A percentile compares a stretch with the other conserved stretches of the same genome.
These are phyloP conservation scores for Ceratonia siliqua DNA, from an alignment of 306 rosid genomes.

Conservation along the genomic window DNA sequence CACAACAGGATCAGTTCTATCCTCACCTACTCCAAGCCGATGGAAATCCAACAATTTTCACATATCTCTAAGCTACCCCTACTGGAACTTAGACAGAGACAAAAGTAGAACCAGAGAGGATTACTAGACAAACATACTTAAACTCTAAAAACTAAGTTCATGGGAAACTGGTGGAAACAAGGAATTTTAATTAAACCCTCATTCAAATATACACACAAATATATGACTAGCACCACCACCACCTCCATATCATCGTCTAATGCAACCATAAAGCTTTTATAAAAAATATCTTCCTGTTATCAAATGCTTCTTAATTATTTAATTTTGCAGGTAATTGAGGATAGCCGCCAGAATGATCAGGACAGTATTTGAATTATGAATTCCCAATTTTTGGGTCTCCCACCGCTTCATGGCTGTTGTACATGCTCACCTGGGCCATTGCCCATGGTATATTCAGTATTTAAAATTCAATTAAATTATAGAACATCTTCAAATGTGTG, in stretches of 20 bases:
- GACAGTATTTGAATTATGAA: too few relatives aligned
- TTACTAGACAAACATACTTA: conserved; percentile 10
- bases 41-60: background rate
- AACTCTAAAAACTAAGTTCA: background rate
- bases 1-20: background rate
- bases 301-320: too few relatives aligned
- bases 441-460: background rate
- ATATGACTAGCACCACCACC: background rate
- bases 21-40: background rate
- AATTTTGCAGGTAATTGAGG: too few relatives aligned
- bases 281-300: too few relatives aligned
- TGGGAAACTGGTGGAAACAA: conserved; percentile 11
- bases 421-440: background rate
- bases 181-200: conserved; percentile 4
- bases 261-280: background rate
- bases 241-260: background rate
- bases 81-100: conserved; percentile 12
- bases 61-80: conserved; percentile 5
- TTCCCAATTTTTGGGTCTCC: background rate
- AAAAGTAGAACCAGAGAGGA: background rate
- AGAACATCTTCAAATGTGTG: background rate
- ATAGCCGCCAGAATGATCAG: too few relatives aligned
- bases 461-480: background rate
- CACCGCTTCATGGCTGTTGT: background rate
- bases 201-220: background rate